Base-by-base conservation (phyloP, 202 grass and related monocot genomes). In the Panicum hallii region DNA sequence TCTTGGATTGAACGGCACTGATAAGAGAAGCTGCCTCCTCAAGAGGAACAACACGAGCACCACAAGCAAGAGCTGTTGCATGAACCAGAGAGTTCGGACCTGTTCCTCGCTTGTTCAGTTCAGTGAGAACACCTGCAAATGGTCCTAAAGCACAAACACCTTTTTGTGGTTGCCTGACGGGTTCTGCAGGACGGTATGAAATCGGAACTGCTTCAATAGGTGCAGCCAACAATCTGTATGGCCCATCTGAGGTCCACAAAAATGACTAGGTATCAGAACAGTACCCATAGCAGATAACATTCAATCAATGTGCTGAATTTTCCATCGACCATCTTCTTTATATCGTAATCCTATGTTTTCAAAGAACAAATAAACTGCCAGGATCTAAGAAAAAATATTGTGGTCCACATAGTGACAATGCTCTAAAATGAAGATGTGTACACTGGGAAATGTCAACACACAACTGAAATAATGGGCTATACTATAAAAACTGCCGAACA, bases 1-100 rank as follows among this genome's bases (percentile, higher is more conserved):
- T 97, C 84, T 88, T 97, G 32, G 90, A 88, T 69, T 94, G 86
- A 40, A 97, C 82, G 26, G 88, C 90, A 76, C 89, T 89, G 68
- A 97, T 89, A 80, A 97, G 72, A 4, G 75, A 86, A 77, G 74
- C 78, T 65, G 94, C 94, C 19, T 91, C 88, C 82, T 90, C 86
- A 19, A 79, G 70, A 43, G 94, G 90, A 23, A 97, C 75, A 49
- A 90, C 60, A 54, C 92, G 92, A 5, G 94, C 94, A 63, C 94
- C 94, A 72, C 92, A 97, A 56, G 94, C 88, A 86, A 97, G 70
- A 45, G 94, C 94, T 67, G 94, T 97, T 52, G 86, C 94, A 86
- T 94, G 92, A 44, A 97, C 86, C 43, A 89, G 58, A 82, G 90
- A 55, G 36, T 88, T 81, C 20, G 86, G 74, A 66, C 54, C 72